phyloP scores from a whole-genome alignment of 2,329 filamentous ascomycete species.

The Fusarium aywerte region DNA sequence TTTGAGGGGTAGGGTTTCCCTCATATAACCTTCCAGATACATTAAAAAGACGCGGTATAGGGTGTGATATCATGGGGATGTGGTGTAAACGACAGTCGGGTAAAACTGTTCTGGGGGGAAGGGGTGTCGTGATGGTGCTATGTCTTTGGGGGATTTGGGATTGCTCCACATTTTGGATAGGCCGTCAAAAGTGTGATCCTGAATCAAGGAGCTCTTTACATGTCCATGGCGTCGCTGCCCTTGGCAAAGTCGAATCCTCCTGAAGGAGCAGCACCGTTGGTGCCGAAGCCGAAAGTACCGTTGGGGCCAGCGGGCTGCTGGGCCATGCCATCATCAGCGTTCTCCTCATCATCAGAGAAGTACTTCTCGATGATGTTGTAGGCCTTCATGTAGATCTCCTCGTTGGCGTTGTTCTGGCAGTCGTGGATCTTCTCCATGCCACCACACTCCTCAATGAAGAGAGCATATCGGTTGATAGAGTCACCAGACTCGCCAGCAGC shows the following conservation, averaged over 20 bases:
- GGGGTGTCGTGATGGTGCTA: conserved; percentile 42
- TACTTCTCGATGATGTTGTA: conserved; percentile 99
- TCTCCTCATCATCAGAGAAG: conserved; percentile 98
- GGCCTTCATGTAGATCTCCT: conserved; percentile 99
- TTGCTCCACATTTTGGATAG: conserved; percentile 34
- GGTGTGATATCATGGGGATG: conserved; percentile 49
- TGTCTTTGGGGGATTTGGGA: conserved; percentile 37
- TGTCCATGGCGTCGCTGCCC: conserved; percentile 72
- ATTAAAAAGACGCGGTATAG: conserved; percentile 50
- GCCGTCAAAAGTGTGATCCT: conserved; percentile 21
- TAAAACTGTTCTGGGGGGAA: conserved; percentile 40
- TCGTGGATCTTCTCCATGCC: conserved; percentile 99
- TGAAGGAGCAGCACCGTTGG: conserved; percentile 70
- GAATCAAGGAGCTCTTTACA: conserved; percentile 57
- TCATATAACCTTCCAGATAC: conserved; percentile 53
- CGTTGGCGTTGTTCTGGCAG: conserved; percentile 99
- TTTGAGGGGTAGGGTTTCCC: conserved; percentile 43
- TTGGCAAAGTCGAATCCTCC: conserved; percentile 95
- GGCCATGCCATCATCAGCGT: conserved; percentile 82
- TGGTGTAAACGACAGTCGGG: conserved; percentile 41
- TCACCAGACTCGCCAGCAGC: conserved; percentile 78
- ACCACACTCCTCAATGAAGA: conserved; percentile 98
- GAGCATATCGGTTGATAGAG: conserved; percentile 92
- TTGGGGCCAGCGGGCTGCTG: conserved; percentile 72
- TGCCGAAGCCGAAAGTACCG: conserved; percentile 82